Conservation (phyloP, 2,329 filamentous ascomycete species). For the Dryadomyces sulphureus region DNA sequence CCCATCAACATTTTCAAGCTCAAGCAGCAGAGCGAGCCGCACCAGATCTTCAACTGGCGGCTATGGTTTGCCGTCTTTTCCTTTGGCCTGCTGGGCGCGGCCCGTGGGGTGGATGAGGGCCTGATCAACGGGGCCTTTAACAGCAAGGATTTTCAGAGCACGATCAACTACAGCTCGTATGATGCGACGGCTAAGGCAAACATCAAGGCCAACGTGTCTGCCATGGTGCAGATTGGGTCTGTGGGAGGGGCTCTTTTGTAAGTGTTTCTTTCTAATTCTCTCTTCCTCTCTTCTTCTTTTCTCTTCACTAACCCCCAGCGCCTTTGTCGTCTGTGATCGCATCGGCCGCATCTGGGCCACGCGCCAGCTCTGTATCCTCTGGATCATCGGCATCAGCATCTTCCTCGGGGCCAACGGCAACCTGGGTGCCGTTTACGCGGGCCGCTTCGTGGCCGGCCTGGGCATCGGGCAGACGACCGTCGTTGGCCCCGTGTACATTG, state of each 20-base stretch:
- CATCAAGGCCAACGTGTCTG: conserved; percentile 61
- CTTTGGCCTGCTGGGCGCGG: conserved; percentile 62
- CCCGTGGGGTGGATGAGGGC: conserved; percentile 67
- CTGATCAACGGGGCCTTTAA: conserved; percentile 60
- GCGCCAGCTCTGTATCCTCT: conserved; percentile 38
- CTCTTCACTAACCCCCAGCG: conserved; percentile 17
- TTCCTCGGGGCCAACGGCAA: conserved; percentile 15
- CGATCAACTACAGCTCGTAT: conserved; percentile 42
- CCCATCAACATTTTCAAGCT: conserved; percentile 50
- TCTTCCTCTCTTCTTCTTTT: not conserved
- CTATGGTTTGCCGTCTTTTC: conserved; percentile 64
- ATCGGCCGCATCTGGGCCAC: conserved; percentile 51
- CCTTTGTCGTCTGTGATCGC: conserved; percentile 42
- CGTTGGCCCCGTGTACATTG: conserved; percentile 29
- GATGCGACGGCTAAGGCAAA: conserved; percentile 41
- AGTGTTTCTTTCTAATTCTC: conserved; percentile 7
- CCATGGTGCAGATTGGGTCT: conserved; percentile 70
- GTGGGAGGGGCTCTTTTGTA: conserved; percentile 44
- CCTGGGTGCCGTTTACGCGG: conserved; percentile 19
- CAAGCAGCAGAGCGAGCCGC: conserved; percentile 49
- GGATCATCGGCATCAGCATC: conserved; percentile 28
- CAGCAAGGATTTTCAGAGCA: conserved; percentile 45
- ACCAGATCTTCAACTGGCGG: conserved; percentile 60
- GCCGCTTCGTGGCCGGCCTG: conserved; percentile 19
- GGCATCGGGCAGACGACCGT: conserved; percentile 25